These are phyloP conservation scores for Artemisia annua DNA, from an alignment of 129 eudicot genomes.

Conservation along the genomic window DNA sequence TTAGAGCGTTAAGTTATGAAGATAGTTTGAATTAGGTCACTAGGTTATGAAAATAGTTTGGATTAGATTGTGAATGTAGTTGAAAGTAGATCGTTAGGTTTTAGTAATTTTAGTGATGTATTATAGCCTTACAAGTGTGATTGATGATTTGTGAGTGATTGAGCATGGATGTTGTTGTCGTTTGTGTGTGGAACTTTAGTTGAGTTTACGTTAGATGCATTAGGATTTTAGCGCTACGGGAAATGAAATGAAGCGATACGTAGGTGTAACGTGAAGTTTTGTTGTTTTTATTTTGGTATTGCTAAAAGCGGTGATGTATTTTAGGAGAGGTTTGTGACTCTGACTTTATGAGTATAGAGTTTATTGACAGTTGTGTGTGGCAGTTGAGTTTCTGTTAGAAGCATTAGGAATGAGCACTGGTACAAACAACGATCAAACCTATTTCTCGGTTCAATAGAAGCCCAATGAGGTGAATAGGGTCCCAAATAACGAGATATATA, in stretches of 20 bases:
- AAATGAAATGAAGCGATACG: too few species aligned
- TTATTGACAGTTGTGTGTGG: slow-evolving; percentile 14
- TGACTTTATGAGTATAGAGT: background rate
- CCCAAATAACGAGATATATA: too few species aligned
- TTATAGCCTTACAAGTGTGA: background rate
- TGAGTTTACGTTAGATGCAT: background rate
- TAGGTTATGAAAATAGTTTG: slow-evolving; percentile 2
- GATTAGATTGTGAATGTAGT: slow-evolving; percentile 4
- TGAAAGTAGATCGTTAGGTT: slow-evolving; percentile 4
- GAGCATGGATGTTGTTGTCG: slow-evolving; percentile 8
- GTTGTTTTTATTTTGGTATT: background rate
- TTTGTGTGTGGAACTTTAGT: slow-evolving; percentile 18
- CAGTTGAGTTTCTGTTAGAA: slow-evolving; percentile 11
- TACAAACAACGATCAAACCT: background rate
- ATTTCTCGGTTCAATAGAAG: too few species aligned
- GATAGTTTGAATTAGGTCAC: background rate
- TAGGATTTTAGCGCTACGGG: too few species aligned
- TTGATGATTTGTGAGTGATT: slow-evolving; percentile 1
- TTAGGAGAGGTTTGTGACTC: background rate
- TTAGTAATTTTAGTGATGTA: too few species aligned
- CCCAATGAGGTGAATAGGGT: too few species aligned
- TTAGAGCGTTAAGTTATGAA: too few species aligned
- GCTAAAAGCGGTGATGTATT: too few species aligned
- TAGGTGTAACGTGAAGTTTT: too few species aligned
- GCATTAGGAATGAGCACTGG: slow-evolving; percentile 6